Evolutionary conservation across 1,284 basidiomycete genomes (phyloP), one percentile per base, ranked within the genome.

Genomic region (Ganoderma resinaceum): DNA sequence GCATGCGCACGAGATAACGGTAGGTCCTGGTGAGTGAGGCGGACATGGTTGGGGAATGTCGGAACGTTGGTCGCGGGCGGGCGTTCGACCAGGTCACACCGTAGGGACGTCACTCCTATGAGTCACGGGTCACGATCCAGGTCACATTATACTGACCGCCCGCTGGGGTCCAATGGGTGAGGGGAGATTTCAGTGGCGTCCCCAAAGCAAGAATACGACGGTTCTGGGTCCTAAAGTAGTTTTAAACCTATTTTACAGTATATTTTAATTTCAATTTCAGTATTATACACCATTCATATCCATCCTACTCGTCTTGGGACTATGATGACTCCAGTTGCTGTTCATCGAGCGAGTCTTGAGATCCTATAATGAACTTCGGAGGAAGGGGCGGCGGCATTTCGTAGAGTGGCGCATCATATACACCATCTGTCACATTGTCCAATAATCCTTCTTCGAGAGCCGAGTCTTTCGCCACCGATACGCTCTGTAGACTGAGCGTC

Each of bases 11-110:
- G 66, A 89, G 77, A 72, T 86, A 87, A 62, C 85, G 84, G 70
- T 85, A 89, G 38, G 85, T 82, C 62, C 80, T 79, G 65, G 83
- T 81, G 72, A 88, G 74, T 65, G 86, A 65, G 65, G 84, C 81
- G 62, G 85, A 81, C 85, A 85, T 85, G 70, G 72, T 77, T 77
- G 65, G 72, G 67, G 65, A 67, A 57, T 58, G 62, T 66, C 59
- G 65, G 62, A 46, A 38, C 61, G 61, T 62, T 62, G 26, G 49
- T 46, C 61, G 20, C 31, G 18, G 61, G 20, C 23, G 20, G n/a
- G 43, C 43, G 43, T 26, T n/a, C n/a, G n/a, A n/a, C n/a, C 4
- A 23, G 6, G 59, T 35, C 62, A 37, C 38, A n/a, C 31, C 29
- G 46, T 52, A 23, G 23, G 16, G 7, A 53, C 11, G 37, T 55